These are phyloP conservation scores for Clavaria fumosa DNA, from an alignment of 768 basidiomycete genomes.

Conservation along the genomic window DNA sequence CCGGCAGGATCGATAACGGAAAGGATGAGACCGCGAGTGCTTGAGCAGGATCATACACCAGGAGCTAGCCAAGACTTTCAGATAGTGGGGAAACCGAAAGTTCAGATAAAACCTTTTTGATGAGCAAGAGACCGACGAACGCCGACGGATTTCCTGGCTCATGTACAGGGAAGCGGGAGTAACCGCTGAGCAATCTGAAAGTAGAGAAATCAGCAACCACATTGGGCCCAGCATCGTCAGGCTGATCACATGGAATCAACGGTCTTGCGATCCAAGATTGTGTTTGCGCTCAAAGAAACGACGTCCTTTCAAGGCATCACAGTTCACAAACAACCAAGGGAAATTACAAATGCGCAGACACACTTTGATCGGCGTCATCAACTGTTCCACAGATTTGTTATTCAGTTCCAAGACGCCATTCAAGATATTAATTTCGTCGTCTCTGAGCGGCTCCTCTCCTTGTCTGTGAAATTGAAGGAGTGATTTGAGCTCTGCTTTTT, in stretches of 20 bases:
- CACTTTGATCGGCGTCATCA: constrained; percentile 74
- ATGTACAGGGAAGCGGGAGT: constrained; percentile 87
- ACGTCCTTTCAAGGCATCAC: constrained; percentile 42
- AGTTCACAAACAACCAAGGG: constrained; percentile 7
- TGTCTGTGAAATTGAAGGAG: constrained; percentile 70
- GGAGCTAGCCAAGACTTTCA: too few relatives aligned
- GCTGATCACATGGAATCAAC: constrained; percentile 54
- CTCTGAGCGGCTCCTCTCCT: constrained; percentile 62
- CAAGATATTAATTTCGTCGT: constrained; percentile 70
- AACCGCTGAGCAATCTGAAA: constrained; percentile 59
- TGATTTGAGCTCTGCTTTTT: constrained; percentile 66
- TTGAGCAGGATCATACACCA: constrained; percentile 79
- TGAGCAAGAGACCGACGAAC: constrained; percentile 69
- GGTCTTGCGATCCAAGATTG: constrained; percentile 59
- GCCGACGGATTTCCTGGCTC: constrained; percentile 48
- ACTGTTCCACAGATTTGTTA: constrained; percentile 55
- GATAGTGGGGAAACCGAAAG: constrained; percentile 3
- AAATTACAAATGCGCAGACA: constrained; percentile 14
- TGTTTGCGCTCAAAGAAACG: constrained; percentile 63
- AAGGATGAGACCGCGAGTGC: constrained; percentile 61
- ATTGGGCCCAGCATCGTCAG: neutral
- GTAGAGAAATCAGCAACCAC: constrained; percentile 3
- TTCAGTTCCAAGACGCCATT: constrained; percentile 71
- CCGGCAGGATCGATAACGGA: constrained; percentile 70
- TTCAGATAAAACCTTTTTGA: constrained; percentile 50